Conservation (phyloP, 2,329 filamentous ascomycete species). For the Aspergillus hortae region DNA sequence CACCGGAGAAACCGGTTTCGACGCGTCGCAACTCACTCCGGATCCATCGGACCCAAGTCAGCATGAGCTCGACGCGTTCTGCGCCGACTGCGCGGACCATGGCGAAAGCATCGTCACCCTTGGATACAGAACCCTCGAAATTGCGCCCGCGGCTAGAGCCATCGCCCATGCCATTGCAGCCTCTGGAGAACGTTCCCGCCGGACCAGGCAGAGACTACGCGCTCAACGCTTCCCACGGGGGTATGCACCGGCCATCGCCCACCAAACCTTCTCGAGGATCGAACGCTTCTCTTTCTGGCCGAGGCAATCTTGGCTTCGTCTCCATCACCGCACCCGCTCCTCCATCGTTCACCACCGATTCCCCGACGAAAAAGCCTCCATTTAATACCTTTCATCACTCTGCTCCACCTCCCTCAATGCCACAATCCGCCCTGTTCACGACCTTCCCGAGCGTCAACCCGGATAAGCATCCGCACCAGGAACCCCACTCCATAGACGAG, state of each 20-base stretch:
- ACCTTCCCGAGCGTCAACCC: slow-evolving; percentile 46
- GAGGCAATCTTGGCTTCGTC: slow-evolving; percentile 60
- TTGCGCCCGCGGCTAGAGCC: slow-evolving; percentile 47
- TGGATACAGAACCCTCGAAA: slow-evolving; percentile 30
- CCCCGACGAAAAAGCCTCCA: slow-evolving; percentile 44
- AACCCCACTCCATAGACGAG: slow-evolving; percentile 39
- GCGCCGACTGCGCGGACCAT: slow-evolving; percentile 56
- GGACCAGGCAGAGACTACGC: slow-evolving; percentile 62
- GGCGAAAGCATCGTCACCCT: slow-evolving; percentile 51
- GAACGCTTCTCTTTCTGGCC: slow-evolving; percentile 54
- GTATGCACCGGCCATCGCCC: slow-evolving; percentile 59
- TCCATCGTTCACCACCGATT: slow-evolving; percentile 45
- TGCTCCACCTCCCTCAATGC: slow-evolving; percentile 26
- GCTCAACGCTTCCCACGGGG: slow-evolving; percentile 58
- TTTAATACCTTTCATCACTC: slow-evolving; percentile 26
- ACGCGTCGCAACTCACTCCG: background rate
- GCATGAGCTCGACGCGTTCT: slow-evolving; percentile 39
- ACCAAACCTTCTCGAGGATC: slow-evolving; percentile 58
- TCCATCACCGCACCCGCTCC: slow-evolving; percentile 52
- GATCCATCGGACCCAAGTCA: slow-evolving; percentile 5
- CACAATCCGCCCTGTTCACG: slow-evolving; percentile 47
- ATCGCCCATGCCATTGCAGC: slow-evolving; percentile 49
- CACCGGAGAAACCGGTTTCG: background rate
- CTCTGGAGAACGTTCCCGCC: slow-evolving; percentile 37
- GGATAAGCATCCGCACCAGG: slow-evolving; percentile 44